Percentiles rank a stretch among this genome's conserved stretches.
Evolutionary conservation across 176 grass and related monocot genomes (phyloP).

Genomic region (Puccinellia tenuiflora): DNA sequence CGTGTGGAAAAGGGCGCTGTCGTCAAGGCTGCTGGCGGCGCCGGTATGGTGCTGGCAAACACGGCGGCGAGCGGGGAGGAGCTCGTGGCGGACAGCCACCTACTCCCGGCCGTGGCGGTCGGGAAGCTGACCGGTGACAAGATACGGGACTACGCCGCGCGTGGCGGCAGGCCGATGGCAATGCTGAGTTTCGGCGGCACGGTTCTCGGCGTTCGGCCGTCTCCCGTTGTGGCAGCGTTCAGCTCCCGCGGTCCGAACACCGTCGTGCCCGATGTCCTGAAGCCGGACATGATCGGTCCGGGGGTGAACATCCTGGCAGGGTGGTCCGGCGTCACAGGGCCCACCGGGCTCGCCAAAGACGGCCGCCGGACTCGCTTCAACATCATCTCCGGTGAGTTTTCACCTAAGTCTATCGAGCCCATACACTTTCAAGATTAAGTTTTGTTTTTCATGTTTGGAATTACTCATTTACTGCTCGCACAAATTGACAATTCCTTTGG

Average conservation of each 20-base stretch:
- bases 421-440: slow-evolving; percentile 26
- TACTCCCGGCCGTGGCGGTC: slow-evolving; percentile 74
- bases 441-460: neutral
- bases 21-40: slow-evolving; percentile 71
- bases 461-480: slow-evolving; percentile 13
- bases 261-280: slow-evolving; percentile 76
- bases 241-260: slow-evolving; percentile 93
- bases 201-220: slow-evolving; percentile 72
- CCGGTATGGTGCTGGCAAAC: slow-evolving; percentile 88
- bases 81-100: slow-evolving; percentile 88
- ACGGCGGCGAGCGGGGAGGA: slow-evolving; percentile 82
- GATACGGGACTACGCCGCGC: slow-evolving; percentile 59
- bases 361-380: slow-evolving; percentile 81
- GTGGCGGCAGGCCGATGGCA: slow-evolving; percentile 40
- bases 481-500: neutral
- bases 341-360: slow-evolving; percentile 79
- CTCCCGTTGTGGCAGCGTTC: slow-evolving; percentile 87
- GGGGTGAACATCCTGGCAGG: slow-evolving; percentile 94
- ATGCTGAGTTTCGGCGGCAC: slow-evolving; percentile 85
- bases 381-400: slow-evolving; percentile 78
- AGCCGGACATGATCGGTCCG: slow-evolving; percentile 93
- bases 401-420: neutral
- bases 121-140: slow-evolving; percentile 59
- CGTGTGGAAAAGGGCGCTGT: slow-evolving; percentile 90
- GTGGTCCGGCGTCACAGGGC: slow-evolving; percentile 70